A percentile compares a stretch with the other conserved stretches of the same genome.
Evolutionary conservation across 108 stramenopile species (phyloP).

Genomic region (Skeletonema potamos): DNA sequence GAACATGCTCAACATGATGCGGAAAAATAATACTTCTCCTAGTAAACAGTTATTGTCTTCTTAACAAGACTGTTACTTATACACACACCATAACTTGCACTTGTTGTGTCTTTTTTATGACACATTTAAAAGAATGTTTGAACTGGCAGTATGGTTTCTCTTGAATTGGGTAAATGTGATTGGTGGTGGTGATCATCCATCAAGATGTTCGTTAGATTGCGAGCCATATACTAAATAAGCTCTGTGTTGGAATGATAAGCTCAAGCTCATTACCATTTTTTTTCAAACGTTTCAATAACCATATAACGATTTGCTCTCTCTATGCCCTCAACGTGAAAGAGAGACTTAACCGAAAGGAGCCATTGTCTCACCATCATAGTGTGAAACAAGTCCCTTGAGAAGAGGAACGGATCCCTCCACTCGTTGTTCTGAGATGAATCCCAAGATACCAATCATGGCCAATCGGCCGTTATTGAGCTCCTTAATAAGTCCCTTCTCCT

Average conservation of each 20-base stretch:
- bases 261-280: not conserved
- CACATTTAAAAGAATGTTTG: not conserved
- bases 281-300: slow-evolving; percentile 2
- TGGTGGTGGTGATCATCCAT: not conserved
- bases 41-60: slow-evolving; percentile 4
- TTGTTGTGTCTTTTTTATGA: not conserved
- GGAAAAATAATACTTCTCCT: slow-evolving; percentile 6
- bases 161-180: not conserved
- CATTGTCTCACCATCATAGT: slow-evolving; percentile 75
- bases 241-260: slow-evolving; percentile 7
- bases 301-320: not conserved
- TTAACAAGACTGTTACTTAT: not conserved
- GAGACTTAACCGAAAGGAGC: slow-evolving; percentile 50
- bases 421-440: slow-evolving; percentile 74
- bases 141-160: not conserved
- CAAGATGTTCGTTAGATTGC: not conserved
- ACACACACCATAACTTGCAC: not conserved
- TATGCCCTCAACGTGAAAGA: not conserved
- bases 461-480: slow-evolving; percentile 84
- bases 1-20: not conserved
- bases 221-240: not conserved
- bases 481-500: slow-evolving; percentile 57
- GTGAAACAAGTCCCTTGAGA: slow-evolving; percentile 68
- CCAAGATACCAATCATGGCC: slow-evolving; percentile 77
- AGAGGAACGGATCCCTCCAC: slow-evolving; percentile 79